phyloP scores from a whole-genome alignment of 306 rosid genomes.

The Cyamopsis tetragonoloba region DNA sequence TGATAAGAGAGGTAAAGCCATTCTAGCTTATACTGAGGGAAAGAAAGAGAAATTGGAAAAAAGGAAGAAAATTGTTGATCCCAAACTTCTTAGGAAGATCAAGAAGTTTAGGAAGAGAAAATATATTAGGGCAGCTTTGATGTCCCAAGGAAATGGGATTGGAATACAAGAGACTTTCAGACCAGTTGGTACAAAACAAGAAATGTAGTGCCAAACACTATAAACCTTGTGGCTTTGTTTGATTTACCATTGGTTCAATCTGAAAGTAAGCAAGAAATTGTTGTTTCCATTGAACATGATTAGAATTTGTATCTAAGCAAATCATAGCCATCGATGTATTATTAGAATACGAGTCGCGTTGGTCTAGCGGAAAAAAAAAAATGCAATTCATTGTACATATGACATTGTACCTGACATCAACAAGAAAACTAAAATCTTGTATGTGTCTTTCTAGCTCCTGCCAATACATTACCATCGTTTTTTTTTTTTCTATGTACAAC shows the following conservation, averaged over 20 bases:
- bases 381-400: constrained; percentile 26
- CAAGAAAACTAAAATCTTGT: constrained; percentile 4
- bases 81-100: constrained; percentile 37
- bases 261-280: too few species aligned
- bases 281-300: too few species aligned
- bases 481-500: too few species aligned
- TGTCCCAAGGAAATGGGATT: constrained; percentile 23
- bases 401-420: constrained; percentile 2
- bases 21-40: constrained; percentile 65
- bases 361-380: too few species aligned
- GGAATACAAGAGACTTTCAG: constrained; percentile 35
- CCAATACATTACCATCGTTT: not conserved
- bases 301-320: too few species aligned
- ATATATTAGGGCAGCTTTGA: constrained; percentile 36
- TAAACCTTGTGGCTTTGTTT: too few species aligned
- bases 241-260: too few species aligned
- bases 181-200: constrained; percentile 19
- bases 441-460: not conserved
- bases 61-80: constrained; percentile 43
- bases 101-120: constrained; percentile 43
- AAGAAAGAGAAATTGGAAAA: constrained; percentile 78
- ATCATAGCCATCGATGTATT: too few species aligned
- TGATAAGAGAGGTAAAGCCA: constrained; percentile 65
- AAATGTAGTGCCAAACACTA: not conserved
- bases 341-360: too few species aligned